These are phyloP conservation scores for Chaetomidium leptoderma DNA, from an alignment of 495 filamentous ascomycete species.

Conservation along the genomic window DNA sequence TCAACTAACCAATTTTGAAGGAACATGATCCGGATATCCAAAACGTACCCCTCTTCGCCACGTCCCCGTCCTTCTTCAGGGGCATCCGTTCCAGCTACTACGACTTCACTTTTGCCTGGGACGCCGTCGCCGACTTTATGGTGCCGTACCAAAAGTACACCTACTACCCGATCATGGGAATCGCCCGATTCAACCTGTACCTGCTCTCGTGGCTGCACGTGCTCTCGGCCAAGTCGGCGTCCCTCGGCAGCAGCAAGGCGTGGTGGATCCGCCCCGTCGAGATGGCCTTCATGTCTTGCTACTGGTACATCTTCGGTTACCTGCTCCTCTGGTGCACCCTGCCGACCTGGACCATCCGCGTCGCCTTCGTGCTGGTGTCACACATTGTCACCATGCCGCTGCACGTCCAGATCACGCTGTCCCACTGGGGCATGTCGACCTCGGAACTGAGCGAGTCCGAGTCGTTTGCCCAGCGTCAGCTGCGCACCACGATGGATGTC, in stretches of 20 bases:
- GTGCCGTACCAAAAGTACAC: constrained; percentile 73
- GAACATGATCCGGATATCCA: constrained; percentile 96
- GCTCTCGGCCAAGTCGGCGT: constrained; percentile 46
- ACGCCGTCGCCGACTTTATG: constrained; percentile 66
- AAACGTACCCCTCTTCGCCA: constrained; percentile 91
- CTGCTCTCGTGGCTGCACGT: constrained; percentile 78
- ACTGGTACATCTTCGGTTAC: constrained; percentile 79
- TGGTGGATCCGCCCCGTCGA: constrained; percentile 79
- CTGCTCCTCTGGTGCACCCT: constrained; percentile 60
- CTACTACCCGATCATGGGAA: constrained; percentile 76
- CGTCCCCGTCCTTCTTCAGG: constrained; percentile 78
- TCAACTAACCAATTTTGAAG: too few relatives aligned
- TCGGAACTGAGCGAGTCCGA: constrained; percentile 80
- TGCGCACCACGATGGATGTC: constrained; percentile 95
- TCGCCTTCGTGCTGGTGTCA: constrained; percentile 76
- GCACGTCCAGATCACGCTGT: constrained; percentile 93
- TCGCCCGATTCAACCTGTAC: constrained; percentile 93
- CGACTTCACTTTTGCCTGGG: constrained; percentile 77
- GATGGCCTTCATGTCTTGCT: constrained; percentile 91
- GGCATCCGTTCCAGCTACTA: constrained; percentile 83
- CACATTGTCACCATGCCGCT: constrained; percentile 82
- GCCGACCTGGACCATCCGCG: constrained; percentile 57
- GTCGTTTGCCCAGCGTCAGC: constrained; percentile 93
- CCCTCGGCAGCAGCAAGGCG: constrained; percentile 52
- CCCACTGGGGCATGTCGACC: constrained; percentile 95